Percentiles rank a stretch among this genome's conserved stretches.
Conservation (phyloP, 805 yeast species). For the Saccharomycopsis sp. region DNA sequence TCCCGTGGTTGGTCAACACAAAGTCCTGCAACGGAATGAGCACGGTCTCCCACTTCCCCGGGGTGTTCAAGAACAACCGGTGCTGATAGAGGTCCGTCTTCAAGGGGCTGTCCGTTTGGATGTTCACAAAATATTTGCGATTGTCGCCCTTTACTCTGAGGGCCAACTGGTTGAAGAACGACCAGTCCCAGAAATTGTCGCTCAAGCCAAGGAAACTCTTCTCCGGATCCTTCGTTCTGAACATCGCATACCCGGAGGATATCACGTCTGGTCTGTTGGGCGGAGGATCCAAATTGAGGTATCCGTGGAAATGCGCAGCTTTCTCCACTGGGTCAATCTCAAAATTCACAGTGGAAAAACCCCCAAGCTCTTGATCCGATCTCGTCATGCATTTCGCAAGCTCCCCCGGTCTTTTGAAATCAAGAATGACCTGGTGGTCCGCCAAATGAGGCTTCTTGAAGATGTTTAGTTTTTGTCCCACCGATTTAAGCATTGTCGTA, state of each 20-base stretch:
- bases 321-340: constrained; percentile 32
- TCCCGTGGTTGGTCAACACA: constrained; percentile 79
- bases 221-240: constrained; percentile 57
- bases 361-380: constrained; percentile 70
- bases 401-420: constrained; percentile 46
- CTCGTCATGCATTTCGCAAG: constrained; percentile 46
- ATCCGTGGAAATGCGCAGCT: constrained; percentile 64
- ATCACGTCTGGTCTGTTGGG: constrained; percentile 53
- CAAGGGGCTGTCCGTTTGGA: constrained; percentile 73
- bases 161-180: constrained; percentile 50
- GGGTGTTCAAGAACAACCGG: constrained; percentile 58
- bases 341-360: constrained; percentile 57
- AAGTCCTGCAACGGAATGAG: constrained; percentile 69
- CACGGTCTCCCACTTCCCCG: constrained; percentile 79
- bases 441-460: constrained; percentile 1
- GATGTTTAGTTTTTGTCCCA: no score
- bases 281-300: constrained; percentile 57
- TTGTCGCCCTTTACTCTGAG: constrained; percentile 65
- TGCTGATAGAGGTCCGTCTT: constrained; percentile 78
- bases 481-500: no score
- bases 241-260: constrained; percentile 72
- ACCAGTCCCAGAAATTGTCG: constrained; percentile 76
- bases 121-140: constrained; percentile 67
- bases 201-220: constrained; percentile 28
- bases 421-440: constrained; percentile 37